Evolutionary conservation across 2,329 filamentous ascomycete genomes (phyloP).

Genomic region (Lizonia empirigonia): DNA sequence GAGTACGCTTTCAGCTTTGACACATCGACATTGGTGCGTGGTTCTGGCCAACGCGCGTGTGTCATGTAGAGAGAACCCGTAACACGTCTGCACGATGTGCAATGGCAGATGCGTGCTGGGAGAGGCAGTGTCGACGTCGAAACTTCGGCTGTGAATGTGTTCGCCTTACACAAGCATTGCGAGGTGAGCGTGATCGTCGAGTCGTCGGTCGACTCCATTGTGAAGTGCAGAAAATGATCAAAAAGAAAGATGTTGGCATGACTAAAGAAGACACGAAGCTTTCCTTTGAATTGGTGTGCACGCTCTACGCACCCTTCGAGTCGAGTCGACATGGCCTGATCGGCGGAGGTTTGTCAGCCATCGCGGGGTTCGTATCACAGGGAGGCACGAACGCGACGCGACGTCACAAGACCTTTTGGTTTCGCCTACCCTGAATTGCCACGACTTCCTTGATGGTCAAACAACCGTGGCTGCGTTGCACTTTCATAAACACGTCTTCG

Average conservation of each 20-base stretch:
- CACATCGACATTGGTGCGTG: conserved; percentile 34
- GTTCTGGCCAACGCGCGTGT: conserved; percentile 48
- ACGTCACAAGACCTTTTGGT: conserved; percentile 9
- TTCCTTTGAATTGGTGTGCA: no score
- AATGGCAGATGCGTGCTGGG: conserved; percentile 54
- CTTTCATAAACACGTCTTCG: background rate
- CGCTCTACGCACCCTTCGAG: background rate
- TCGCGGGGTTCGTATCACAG: conserved; percentile 20
- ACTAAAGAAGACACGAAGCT: no score
- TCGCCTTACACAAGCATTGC: conserved; percentile 55
- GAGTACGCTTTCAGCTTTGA: conserved; percentile 46
- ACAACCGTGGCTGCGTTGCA: background rate
- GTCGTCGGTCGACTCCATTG: conserved; percentile 22
- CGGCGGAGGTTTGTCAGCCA: conserved; percentile 22
- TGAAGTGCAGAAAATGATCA: background rate
- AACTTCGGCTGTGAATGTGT: conserved; percentile 49
- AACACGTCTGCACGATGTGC: conserved; percentile 56
- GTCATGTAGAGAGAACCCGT: conserved; percentile 53
- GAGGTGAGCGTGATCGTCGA: conserved; percentile 39
- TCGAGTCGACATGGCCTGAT: background rate
- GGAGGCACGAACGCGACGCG: conserved; percentile 14
- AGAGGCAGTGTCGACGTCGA: conserved; percentile 50
- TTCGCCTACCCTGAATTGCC: background rate
- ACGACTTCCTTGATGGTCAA: background rate
- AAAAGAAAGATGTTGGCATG: background rate